Conservation (phyloP, 78 protist genomes). For the Bodo saltans region DNA sequence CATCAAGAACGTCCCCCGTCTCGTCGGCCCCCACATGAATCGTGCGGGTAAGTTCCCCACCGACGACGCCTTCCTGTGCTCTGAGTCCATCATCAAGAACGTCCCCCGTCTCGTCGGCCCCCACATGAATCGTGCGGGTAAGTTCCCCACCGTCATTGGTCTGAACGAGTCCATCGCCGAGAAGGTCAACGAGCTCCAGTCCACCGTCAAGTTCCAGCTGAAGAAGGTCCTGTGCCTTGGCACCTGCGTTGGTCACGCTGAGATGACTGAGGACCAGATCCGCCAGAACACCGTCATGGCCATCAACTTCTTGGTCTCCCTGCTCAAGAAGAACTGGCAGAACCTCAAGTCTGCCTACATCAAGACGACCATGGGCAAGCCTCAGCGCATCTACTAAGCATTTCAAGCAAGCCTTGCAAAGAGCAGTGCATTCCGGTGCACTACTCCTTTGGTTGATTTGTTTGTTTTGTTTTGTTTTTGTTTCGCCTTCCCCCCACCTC, state of each 20-base stretch:
- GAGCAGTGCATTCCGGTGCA: too few species aligned
- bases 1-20: constrained; percentile 90
- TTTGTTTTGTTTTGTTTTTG: not conserved
- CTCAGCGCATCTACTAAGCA: constrained; percentile 69
- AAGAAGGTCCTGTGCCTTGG: constrained; percentile 96
- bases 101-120: constrained; percentile 82
- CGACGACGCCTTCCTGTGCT: constrained; percentile 97
- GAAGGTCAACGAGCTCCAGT: constrained; percentile 91
- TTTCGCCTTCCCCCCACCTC: not conserved
- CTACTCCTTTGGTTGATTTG: not conserved
- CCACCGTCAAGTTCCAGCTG: constrained; percentile 96
- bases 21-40: constrained; percentile 97
- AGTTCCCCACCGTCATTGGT: constrained; percentile 94
- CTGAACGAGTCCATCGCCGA: constrained; percentile 72
- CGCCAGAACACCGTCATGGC: constrained; percentile 81
- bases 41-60: constrained; percentile 92
- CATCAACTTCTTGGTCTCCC: constrained; percentile 95
- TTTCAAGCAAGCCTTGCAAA: too few species aligned
- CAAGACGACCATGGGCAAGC: constrained; percentile 94
- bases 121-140: constrained; percentile 97
- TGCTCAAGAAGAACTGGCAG: constrained; percentile 99
- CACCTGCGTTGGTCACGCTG: constrained; percentile 94
- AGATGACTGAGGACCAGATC: constrained; percentile 80
- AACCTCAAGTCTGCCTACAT: constrained; percentile 92
- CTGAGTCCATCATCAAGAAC: constrained; percentile 87